Evolutionary conservation across 1,284 basidiomycete species (phyloP), one percentile per base, ranked within the genome.

Genomic region (Ceratobasidium theobromae): DNA sequence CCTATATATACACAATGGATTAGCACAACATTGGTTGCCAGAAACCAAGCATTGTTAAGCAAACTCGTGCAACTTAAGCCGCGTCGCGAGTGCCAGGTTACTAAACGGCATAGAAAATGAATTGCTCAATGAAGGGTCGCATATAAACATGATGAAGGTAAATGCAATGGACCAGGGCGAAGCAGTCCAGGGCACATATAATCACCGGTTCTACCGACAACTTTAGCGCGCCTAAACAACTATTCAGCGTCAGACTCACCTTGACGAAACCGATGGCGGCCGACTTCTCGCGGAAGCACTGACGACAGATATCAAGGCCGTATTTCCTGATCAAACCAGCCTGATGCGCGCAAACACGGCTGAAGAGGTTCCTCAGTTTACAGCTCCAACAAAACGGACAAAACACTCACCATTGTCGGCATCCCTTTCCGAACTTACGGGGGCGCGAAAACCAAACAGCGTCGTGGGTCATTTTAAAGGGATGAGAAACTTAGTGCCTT

Each of bases 241-340:
- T 16, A n/a, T 30, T 35, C 43, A 48, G 18, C 53, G 11, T 23
- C 14, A 73, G 84, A 27, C 45, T 73, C 73, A 94, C 93, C 91
- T 97, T 97, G 77, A 84, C 81, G 84, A 97, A 97, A 71, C 94
- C 95, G 76, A 97, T 96, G 72, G 89, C 89, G 74, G 87, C 84
- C 70, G 92, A 85, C 82, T 95, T 95, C 83, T 97, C 95, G 74
- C 95, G 91, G 90, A 97, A 97, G 82, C 94, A 97, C 81, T 97
- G 94, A 79, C 94, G 91, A 84, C 94, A 97, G 74, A 96, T 89
- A 82, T 96, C 92, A 75, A 97, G 86, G 68, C 93, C 93, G 81
- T 93, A 93, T 79, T 92, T 92, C 78, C 89, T 91, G 80, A 98
- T 93, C 77, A 97, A 86, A 89, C 94, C 94, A 74, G 93, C 94